Evolutionary conservation across 1,284 basidiomycete species (phyloP).

Genomic region (Abortiporus biennis): DNA sequence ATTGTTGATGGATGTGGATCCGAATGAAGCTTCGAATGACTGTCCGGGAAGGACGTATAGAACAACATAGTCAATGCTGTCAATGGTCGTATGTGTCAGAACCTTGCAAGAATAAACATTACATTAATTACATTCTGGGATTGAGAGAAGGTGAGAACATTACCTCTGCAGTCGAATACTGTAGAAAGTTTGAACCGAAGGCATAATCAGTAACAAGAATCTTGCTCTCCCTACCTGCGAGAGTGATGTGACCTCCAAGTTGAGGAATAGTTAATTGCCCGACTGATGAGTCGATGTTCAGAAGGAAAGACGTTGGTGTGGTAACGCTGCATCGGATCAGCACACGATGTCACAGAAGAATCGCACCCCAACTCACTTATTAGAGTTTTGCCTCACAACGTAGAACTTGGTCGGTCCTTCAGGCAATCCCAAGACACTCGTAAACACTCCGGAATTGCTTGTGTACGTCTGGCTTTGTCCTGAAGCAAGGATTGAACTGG

Average conservation of each 20-base stretch:
- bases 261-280: conserved; percentile 34
- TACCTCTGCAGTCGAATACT: conserved; percentile 46
- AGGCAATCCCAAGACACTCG: conserved; percentile 58
- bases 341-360: too few relatives aligned
- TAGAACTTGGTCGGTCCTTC: conserved; percentile 62
- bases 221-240: conserved; percentile 43
- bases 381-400: conserved; percentile 58
- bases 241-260: conserved; percentile 31
- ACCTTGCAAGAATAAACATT: conserved; percentile 30
- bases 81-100: conserved; percentile 24
- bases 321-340: conserved; percentile 2
- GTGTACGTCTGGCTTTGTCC: too few relatives aligned
- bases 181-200: conserved; percentile 33
- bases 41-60: conserved; percentile 37
- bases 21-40: conserved; percentile 37
- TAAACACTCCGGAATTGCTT: too few relatives aligned
- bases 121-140: conserved; percentile 55
- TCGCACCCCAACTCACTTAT: too few relatives aligned
- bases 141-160: conserved; percentile 62
- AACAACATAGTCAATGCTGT: conserved; percentile 33
- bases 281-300: conserved; percentile 35
- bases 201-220: conserved; percentile 43
- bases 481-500: conserved; percentile 62
- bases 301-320: conserved; percentile 29
- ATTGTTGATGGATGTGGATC: conserved; percentile 25